Conservation (phyloP, 345 rosid species). For the Populus ilicifolia region DNA sequence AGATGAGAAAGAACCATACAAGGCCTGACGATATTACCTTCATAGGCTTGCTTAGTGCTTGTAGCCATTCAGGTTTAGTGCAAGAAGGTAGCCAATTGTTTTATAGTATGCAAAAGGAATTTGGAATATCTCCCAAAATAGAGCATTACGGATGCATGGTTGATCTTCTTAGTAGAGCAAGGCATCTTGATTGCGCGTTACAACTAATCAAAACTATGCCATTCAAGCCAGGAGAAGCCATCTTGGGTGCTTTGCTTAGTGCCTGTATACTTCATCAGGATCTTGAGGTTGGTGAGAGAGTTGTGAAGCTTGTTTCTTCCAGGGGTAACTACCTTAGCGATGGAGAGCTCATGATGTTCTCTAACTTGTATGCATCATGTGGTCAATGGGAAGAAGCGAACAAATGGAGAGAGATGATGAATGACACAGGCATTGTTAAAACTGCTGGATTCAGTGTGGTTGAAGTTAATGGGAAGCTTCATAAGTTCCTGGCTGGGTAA, state of each 20-base stretch:
- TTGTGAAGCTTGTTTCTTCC: slow-evolving; percentile 6
- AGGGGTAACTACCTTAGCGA: slow-evolving; percentile 18
- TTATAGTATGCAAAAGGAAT: slow-evolving; percentile 18
- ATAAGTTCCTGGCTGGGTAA: slow-evolving; percentile 18
- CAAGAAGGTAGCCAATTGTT: slow-evolving; percentile 23
- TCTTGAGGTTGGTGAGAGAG: slow-evolving; percentile 18
- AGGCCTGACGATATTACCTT: slow-evolving; percentile 22
- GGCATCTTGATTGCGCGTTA: slow-evolving; percentile 12
- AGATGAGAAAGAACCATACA: slow-evolving; percentile 6
- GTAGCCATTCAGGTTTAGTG: slow-evolving; percentile 30
- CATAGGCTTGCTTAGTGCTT: slow-evolving; percentile 26
- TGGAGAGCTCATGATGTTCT: slow-evolving; percentile 28
- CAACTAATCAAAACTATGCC: slow-evolving; percentile 22
- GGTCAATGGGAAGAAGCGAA: slow-evolving; percentile 25
- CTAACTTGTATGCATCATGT: slow-evolving; percentile 23
- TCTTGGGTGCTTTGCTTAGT: slow-evolving; percentile 30
- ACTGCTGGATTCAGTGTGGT: slow-evolving; percentile 15
- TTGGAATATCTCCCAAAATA: slow-evolving; percentile 17
- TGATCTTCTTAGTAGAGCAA: slow-evolving; percentile 23
- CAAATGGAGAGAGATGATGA: slow-evolving; percentile 21
- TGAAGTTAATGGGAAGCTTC: slow-evolving; percentile 18
- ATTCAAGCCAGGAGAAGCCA: slow-evolving; percentile 23
- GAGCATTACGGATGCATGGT: slow-evolving; percentile 33
- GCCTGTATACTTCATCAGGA: slow-evolving; percentile 27
- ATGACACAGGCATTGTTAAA: slow-evolving; percentile 23